phyloP scores from a whole-genome alignment of 2,329 filamentous ascomycete species.

The Fusarium tuaranense region DNA sequence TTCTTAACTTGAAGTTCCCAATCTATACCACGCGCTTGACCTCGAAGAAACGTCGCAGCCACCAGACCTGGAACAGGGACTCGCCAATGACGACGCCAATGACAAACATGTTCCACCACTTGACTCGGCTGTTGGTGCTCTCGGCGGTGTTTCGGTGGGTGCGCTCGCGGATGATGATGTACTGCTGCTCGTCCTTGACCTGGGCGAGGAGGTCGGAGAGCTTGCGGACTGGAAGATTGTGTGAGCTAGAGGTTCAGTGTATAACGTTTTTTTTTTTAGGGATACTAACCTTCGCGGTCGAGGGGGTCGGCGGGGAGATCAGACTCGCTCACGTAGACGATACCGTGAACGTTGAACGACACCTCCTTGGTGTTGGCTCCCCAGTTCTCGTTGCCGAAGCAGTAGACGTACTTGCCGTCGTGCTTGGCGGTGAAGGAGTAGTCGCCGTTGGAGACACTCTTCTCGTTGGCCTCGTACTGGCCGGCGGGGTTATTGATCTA shows the following conservation, averaged over 20 bases:
- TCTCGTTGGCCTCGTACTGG: conserved; percentile 83
- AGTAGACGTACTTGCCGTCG: conserved; percentile 95
- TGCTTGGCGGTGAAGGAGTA: conserved; percentile 87
- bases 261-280: neutral
- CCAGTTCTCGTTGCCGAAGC: conserved; percentile 99
- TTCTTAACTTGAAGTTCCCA: neutral
- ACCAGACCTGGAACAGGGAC: conserved; percentile 99
- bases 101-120: conserved; percentile 99
- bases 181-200: conserved; percentile 97
- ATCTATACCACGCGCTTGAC: conserved; percentile 74
- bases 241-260: conserved; percentile 10
- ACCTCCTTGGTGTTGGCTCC: conserved; percentile 96
- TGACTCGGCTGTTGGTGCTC: conserved; percentile 96
- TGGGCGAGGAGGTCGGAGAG: conserved; percentile 88
- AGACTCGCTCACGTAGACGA: conserved; percentile 93
- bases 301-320: conserved; percentile 89
- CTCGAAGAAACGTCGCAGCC: conserved; percentile 98
- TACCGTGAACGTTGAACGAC: conserved; percentile 98
- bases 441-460: conserved; percentile 87
- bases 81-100: conserved; percentile 88
- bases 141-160: conserved; percentile 98
- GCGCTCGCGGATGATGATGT: conserved; percentile 94
- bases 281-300: conserved; percentile 82
- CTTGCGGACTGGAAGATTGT: conserved; percentile 71
- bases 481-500: conserved; percentile 83